Base-by-base conservation (phyloP, 768 basidiomycete species). In the Clitopilus passeckerianus region DNA sequence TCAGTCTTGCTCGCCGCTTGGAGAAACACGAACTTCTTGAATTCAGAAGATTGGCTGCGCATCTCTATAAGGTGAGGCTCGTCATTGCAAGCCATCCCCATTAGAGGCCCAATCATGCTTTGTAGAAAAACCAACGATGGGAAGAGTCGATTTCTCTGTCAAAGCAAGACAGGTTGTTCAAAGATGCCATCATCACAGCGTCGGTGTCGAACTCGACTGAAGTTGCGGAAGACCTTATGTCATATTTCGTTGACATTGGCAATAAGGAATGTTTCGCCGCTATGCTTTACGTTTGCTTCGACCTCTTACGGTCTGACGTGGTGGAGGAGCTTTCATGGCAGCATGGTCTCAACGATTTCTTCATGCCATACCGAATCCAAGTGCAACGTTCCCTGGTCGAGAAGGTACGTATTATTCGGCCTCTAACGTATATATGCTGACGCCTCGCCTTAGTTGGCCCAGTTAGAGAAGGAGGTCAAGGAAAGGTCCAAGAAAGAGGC, bases 241-340 rank as follows among this genome's bases (percentile, higher is more conserved):
- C 89, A 4, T 98, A 98, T 79, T 99, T 98, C 70, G 95, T 97
- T 59, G 92, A 94, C 74, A 98, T 99, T 64, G 97, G 97, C 34
- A 96, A 96, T 82, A 95, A 95, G 76, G 97, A 99, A 70, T 96
- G 94, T 74, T 99, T 96, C 72, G 90, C 93, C 0, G 93, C 90
- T 1, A 77, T 90, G 62, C 84, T 98, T 22, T 98, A 87, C 66
- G 83, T 90, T 56, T 97, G 95, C 78, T 99, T 95, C 77, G 96
- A 99, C 74, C 81, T 98, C n/a, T 76, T 98, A 57, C 89, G 93
- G 50, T 84, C 94, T 2, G 96, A 98, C 68, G 74, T 95, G 58
- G 93, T 97, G 24, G 91, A 95, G 74, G 96, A 97, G 72, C 77
- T 97, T 34, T 94, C 94, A 62, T 98, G 97, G 97, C 90, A 93